Evolutionary conservation across 1,139 yeast genomes (phyloP), one percentile per base, ranked within the genome.

Genomic region (Arxiozyma slooffiae): DNA sequence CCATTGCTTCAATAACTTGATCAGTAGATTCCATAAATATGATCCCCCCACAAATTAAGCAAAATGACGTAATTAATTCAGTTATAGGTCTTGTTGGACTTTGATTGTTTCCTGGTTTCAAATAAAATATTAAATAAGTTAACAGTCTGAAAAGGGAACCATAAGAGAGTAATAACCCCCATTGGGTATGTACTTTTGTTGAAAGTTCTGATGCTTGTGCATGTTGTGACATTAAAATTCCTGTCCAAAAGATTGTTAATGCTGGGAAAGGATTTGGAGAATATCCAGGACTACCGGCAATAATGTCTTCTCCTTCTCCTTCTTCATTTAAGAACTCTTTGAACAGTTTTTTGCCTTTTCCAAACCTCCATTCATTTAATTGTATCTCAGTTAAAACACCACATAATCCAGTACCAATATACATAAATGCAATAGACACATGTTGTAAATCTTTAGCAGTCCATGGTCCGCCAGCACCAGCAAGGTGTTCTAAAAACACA

Each of bases 221-320:
- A 68, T 92, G 98, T 67, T 84, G 87, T 2, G 97, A 88, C 98
- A 92, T 92, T 55, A 92, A 74, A n/a, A 84, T 75, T 24, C 98
- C 98, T 0, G 97, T 92, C 96, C 97, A 92, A 69, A 86, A 92
- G 40, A 92, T 85, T 11, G 95, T 88, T 57, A 92, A 77, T 1
- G 88, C 80, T 1, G 98, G 97, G 78, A 92, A 87, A 21, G 97
- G 97, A 64, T 92, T 92, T 48, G 90, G 89, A 3, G 88, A 80
- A 63, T 73, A 85, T 0, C 94, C 94, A 1, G 90, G 89, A 1
- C 81, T 66, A 7, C 82, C 84, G 4, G 70, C 69, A 47, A 60
- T 57, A 18, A 65, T 60, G 8, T 64, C 69, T 16, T 57, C 53
- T 5, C 63, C 53, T 23, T 41, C n/a, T 20, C 17, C 37, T 6